phyloP scores from a whole-genome alignment of 2,329 filamentous ascomycete genomes.

The Diatrype stigma region DNA sequence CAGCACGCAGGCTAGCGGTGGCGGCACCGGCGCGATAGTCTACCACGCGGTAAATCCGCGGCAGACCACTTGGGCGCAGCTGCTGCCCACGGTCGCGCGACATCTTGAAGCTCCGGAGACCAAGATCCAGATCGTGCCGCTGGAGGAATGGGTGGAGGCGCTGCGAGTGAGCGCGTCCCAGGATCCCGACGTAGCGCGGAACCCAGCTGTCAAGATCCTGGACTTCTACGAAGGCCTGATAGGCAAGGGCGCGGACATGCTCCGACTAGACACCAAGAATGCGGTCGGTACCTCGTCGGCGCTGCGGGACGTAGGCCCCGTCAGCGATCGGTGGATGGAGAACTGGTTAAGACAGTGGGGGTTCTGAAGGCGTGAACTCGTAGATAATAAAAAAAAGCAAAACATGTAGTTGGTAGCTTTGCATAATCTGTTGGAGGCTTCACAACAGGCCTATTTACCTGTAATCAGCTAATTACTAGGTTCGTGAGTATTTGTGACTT shows the following conservation, averaged over 20 bases:
- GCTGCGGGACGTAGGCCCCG: slow-evolving; percentile 2
- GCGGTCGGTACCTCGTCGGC: slow-evolving; percentile 4
- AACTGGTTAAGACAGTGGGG: slow-evolving; percentile 16
- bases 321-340: slow-evolving; percentile 7
- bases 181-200: not conserved
- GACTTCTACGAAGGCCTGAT: slow-evolving; percentile 10
- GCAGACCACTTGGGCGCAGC: slow-evolving; percentile 8
- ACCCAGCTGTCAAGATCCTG: slow-evolving; percentile 12
- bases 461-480: too few species aligned
- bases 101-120: not conserved
- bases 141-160: slow-evolving; percentile 11
- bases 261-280: slow-evolving; percentile 5
- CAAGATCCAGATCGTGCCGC: slow-evolving; percentile 7
- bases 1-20: not conserved
- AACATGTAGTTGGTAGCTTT: too few species aligned
- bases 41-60: slow-evolving; percentile 16
- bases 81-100: slow-evolving; percentile 6
- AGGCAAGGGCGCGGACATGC: not conserved
- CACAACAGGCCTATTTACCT: too few species aligned
- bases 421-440: too few species aligned
- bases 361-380: too few species aligned
- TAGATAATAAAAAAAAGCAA: too few species aligned
- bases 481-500: too few species aligned
- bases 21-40: slow-evolving; percentile 5
- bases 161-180: slow-evolving; percentile 11